Conservation (phyloP, 176 grass and related monocot genomes). For the Zoysia pacifica region DNA sequence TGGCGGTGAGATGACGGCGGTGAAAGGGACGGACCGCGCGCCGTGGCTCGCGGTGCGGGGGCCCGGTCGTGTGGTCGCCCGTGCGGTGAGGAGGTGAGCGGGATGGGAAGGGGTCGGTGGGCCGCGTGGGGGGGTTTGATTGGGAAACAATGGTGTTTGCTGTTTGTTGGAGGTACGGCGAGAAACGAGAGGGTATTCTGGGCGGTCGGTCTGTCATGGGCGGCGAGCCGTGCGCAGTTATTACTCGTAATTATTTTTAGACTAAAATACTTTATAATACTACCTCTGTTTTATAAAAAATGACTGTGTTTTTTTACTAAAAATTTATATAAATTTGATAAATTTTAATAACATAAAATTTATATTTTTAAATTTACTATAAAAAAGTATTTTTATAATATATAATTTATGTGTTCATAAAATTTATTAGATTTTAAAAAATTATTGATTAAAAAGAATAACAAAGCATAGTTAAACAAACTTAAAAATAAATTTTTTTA, state of each 20-base stretch:
- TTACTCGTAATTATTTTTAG: not conserved
- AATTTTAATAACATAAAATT: too few species aligned
- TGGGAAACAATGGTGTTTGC: not conserved
- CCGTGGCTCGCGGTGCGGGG: not conserved
- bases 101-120: not conserved
- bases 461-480: too few species aligned
- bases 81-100: not conserved
- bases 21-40: slow-evolving; percentile 19
- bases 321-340: too few species aligned
- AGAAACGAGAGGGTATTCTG: not conserved
- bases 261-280: not conserved
- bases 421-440: too few species aligned
- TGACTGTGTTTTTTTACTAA: too few species aligned
- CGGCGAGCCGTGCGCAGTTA: not conserved
- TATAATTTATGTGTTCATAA: too few species aligned
- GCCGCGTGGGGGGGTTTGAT: not conserved
- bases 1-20: slow-evolving; percentile 33
- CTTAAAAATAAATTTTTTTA: not conserved
- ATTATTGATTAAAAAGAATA: too few species aligned
- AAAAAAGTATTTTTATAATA: too few species aligned
- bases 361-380: too few species aligned
- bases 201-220: not conserved
- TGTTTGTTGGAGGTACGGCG: not conserved
- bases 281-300: too few species aligned
- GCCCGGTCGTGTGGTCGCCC: fast-evolving